Base-by-base conservation (phyloP, 1,139 yeast genomes). In the Taiozyma onychis region DNA sequence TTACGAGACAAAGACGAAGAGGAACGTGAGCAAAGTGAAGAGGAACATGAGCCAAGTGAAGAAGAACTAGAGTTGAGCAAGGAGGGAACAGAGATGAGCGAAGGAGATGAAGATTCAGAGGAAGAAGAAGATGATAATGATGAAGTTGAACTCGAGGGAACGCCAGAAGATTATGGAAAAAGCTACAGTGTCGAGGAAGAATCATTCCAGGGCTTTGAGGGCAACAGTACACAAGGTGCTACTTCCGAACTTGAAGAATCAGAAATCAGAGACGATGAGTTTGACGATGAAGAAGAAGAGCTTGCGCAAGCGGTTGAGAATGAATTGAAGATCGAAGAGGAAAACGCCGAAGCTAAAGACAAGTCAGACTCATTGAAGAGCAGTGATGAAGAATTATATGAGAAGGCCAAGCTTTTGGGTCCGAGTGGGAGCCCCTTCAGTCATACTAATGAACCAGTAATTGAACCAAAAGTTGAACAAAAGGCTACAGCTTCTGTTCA, bases 311-410 rank as follows among this genome's bases (percentile, higher is more conserved):
- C 30, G 2, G 32, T 52, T 7, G 49, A 48, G 2, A 46, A 44
- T 4, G 42, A 41, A 8, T 28, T 51, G 14, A 39, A 44, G 10
- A 30, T 50, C 24, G 48, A 50, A 24, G 51, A 39, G 14, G 51
- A 47, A 14, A 34, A 50, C 30, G 32, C 41, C n/a, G 39, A 44
- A 3, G 47, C 39, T 21, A 44, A 18, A 14, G 47, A 45, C 13
- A 37, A 37, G 16, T 6, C 41, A 21, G 41, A 18, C 14, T 48
- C 55, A 3, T 44, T 44, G 44, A 44, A 54, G 42, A 53, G 51
- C 28, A 45, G 51, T n/a, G 57, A 54, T 21, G 59, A 57, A 10
- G 47, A 44, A 9, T 41, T 49, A 9, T 52, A 50, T 26, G 42
- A 27, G 7, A 50, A 48, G 28, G 56, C 46, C 46, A 54, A 49